Percentiles rank a stretch among this genome's conserved stretches.
phyloP scores from a whole-genome alignment of 768 basidiomycete species.

The Termitomyces sp. region DNA sequence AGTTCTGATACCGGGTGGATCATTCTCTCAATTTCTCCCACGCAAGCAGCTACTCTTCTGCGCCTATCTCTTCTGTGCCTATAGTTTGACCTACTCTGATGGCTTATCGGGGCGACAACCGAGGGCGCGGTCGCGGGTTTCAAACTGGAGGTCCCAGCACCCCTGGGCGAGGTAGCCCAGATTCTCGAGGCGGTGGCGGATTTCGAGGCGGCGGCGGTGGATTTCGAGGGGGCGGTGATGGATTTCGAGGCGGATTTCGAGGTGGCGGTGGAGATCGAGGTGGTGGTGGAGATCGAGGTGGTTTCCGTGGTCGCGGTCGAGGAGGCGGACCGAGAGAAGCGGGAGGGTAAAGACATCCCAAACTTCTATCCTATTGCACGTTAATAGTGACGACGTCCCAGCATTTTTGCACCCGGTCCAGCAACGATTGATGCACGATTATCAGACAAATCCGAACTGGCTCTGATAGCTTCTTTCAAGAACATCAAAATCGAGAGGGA shows the following conservation, averaged over 20 bases:
- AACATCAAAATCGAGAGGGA: constrained; percentile 24
- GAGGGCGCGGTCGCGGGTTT: constrained; percentile 33
- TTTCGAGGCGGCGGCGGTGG: constrained; percentile 16
- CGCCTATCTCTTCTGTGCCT: too few species aligned
- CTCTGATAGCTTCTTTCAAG: constrained; percentile 33
- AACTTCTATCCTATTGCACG: neutral
- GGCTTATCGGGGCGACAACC: constrained; percentile 20
- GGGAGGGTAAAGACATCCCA: constrained; percentile 28
- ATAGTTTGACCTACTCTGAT: neutral
- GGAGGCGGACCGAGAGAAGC: constrained; percentile 28
- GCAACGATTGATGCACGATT: constrained; percentile 40
- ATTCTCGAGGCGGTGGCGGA: constrained; percentile 21
- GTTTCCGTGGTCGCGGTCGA: constrained; percentile 10
- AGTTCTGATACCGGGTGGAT: constrained; percentile 6
- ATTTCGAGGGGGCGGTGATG: too few species aligned
- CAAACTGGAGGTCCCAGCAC: constrained; percentile 20
- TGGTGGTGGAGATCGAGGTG: constrained; percentile 7
- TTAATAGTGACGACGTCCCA: constrained; percentile 12
- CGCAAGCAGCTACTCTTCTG: neutral
- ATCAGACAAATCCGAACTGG: constrained; percentile 33
- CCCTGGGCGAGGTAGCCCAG: constrained; percentile 24
- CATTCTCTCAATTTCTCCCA: neutral
- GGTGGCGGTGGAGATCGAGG: constrained; percentile 12
- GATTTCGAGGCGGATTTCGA: constrained; percentile 4
- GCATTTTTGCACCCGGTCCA: constrained; percentile 38